Percentiles rank a stretch among this genome's conserved stretches.
These are phyloP conservation scores for Plasmodium berghei DNA, from an alignment of 169 alveolate genomes.

Conservation along the genomic window DNA sequence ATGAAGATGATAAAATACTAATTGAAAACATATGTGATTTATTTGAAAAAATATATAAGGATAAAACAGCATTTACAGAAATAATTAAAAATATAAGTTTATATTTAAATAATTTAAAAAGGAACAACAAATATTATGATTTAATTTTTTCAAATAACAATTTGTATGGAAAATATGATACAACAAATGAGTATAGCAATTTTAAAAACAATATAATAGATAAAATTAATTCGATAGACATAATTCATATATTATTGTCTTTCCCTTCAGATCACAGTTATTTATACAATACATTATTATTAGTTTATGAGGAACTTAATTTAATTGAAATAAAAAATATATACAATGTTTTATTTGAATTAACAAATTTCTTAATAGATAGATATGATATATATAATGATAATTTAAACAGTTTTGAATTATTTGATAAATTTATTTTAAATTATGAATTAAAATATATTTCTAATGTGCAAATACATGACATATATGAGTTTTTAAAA, in stretches of 20 bases:
- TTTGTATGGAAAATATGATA: constrained; percentile 9
- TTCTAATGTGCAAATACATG: constrained; percentile 22
- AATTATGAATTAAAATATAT: constrained; percentile 37
- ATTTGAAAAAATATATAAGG: constrained; percentile 23
- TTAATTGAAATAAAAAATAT: constrained; percentile 38
- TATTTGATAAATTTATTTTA: constrained; percentile 15
- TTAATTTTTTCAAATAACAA: constrained; percentile 22
- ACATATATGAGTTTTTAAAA: constrained; percentile 4
- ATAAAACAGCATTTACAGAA: constrained; percentile 14
- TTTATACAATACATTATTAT: constrained; percentile 12
- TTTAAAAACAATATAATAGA: constrained; percentile 32
- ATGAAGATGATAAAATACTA: constrained; percentile 5
- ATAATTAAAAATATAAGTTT: constrained; percentile 51
- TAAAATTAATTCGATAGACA: constrained; percentile 14
- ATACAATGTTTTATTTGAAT: constrained; percentile 40
- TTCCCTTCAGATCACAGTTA: constrained; percentile 4
- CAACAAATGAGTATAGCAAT: constrained; percentile 12
- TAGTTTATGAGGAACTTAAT: constrained; percentile 34
- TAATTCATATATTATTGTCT: constrained; percentile 25
- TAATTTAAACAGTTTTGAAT: not conserved
- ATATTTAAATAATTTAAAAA: constrained; percentile 32
- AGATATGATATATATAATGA: constrained; percentile 11
- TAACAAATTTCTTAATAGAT: constrained; percentile 37
- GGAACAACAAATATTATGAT: constrained; percentile 42
- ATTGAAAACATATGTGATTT: constrained; percentile 3